Conservation (phyloP, 192 early-diverging fungal species). For the Linderina pennispora region DNA sequence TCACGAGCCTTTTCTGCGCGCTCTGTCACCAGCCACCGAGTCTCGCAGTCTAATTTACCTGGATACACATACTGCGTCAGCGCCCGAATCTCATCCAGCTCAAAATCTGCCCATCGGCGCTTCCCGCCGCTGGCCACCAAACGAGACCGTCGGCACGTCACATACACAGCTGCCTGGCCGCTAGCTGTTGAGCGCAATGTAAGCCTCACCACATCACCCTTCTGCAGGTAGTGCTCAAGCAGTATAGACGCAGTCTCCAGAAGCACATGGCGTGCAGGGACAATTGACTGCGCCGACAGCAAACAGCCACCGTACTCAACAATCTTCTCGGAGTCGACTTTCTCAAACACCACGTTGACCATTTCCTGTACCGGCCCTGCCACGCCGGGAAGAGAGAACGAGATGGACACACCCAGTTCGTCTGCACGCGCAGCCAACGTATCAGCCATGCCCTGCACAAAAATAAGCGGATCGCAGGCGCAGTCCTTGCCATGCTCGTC, state of each 20-base stretch:
- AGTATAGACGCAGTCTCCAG: constrained; percentile 17
- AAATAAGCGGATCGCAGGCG: constrained; percentile 6
- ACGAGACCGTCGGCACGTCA: constrained; percentile 15
- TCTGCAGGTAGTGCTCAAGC: constrained; percentile 23
- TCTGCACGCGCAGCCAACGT: constrained; percentile 27
- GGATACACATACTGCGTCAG: neutral
- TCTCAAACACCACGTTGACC: constrained; percentile 3
- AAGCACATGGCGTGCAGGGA: constrained; percentile 15
- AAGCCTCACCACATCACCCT: constrained; percentile 16
- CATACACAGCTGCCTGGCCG: constrained; percentile 1
- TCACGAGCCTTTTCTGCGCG: no score
- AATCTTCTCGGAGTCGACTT: neutral
- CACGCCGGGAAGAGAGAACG: constrained; percentile 16
- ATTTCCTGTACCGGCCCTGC: constrained; percentile 2
- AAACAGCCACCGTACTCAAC: constrained; percentile 14
- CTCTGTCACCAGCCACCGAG: neutral
- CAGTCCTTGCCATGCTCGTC: no score
- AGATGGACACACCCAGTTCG: constrained; percentile 13
- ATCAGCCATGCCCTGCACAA: constrained; percentile 30
- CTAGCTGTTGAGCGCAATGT: neutral
- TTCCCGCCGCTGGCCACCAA: no score
- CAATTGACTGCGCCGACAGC: neutral
- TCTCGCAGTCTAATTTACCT: neutral
- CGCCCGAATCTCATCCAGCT: neutral
- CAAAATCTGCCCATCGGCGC: no score